Evolutionary conservation across 805 yeast species (phyloP).

Genomic region (Pichia paraexigua): DNA sequence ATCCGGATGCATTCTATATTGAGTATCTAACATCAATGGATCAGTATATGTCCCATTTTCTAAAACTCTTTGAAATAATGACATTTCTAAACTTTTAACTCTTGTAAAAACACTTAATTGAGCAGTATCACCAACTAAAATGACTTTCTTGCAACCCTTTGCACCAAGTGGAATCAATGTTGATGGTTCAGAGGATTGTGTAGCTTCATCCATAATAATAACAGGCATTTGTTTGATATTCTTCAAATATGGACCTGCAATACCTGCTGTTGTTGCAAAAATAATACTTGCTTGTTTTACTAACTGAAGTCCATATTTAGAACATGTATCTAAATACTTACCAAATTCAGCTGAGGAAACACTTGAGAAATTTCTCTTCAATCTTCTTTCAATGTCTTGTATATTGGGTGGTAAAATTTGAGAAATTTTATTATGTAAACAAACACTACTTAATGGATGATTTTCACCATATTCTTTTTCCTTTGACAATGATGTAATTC

Average conservation of each 20-base stretch:
- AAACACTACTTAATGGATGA: constrained; percentile 53
- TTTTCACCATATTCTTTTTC: constrained; percentile 48
- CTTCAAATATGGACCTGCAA: constrained; percentile 60
- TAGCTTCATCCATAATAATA: constrained; percentile 72
- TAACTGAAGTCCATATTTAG: constrained; percentile 24
- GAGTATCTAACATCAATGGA: constrained; percentile 67
- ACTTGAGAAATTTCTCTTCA: constrained; percentile 37
- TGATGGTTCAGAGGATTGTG: constrained; percentile 68
- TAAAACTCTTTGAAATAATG: constrained; percentile 61
- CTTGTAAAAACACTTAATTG: constrained; percentile 68
- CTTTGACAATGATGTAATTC: constrained; percentile 53
- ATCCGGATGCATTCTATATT: constrained; percentile 95
- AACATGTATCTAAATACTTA: constrained; percentile 35
- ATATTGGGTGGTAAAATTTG: constrained; percentile 39
- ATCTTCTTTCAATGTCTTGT: constrained; percentile 35
- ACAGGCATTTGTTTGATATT: constrained; percentile 43
- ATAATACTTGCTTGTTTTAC: constrained; percentile 62
- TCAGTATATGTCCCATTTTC: constrained; percentile 50
- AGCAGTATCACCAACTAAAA: constrained; percentile 72
- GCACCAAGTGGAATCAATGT: constrained; percentile 64
- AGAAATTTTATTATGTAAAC: constrained; percentile 54
- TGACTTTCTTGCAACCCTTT: constrained; percentile 57
- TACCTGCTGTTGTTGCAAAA: constrained; percentile 65
- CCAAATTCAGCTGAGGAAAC: constrained; percentile 38
- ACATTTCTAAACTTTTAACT: constrained; percentile 56